Conservation (phyloP, 2,329 filamentous ascomycete species). For the Trichothecium roseum region DNA sequence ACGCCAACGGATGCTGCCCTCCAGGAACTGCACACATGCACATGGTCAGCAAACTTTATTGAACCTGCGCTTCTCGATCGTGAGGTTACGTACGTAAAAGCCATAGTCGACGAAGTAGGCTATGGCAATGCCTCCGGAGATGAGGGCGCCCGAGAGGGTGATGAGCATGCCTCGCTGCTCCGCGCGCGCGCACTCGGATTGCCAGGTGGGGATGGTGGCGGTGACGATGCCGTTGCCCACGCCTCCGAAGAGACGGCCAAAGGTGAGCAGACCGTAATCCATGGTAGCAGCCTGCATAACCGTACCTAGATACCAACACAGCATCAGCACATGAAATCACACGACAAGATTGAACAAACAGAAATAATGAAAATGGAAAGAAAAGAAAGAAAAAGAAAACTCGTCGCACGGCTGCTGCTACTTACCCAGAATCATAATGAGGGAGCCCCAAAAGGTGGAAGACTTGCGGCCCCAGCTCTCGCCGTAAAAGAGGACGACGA, state of each 20-base stretch:
- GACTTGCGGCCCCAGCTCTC: constrained; percentile 19
- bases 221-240: constrained; percentile 5
- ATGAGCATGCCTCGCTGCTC: constrained; percentile 17
- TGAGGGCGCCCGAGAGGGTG: constrained; percentile 15
- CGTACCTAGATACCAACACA: no score
- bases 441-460: constrained; percentile 19
- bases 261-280: constrained; percentile 14
- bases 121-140: constrained; percentile 18
- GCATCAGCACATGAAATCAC: no score
- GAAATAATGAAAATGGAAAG: no score
- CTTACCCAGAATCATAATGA: constrained; percentile 15
- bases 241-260: constrained; percentile 14
- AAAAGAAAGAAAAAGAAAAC: no score
- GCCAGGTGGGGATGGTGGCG: constrained; percentile 16
- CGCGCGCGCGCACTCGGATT: constrained; percentile 16
- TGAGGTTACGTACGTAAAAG: constrained; percentile 19
- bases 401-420: no score
- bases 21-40: constrained; percentile 10
- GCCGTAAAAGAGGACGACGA: constrained; percentile 17
- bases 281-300: constrained; percentile 14
- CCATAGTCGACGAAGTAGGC: constrained; percentile 21
- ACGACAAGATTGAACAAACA: no score
- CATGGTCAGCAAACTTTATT: no score
- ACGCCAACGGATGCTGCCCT: constrained; percentile 19
- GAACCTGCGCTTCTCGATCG: no score